These are phyloP conservation scores for Calonectria hawksworthii DNA, from an alignment of 2,329 filamentous ascomycete species.

Conservation along the genomic window DNA sequence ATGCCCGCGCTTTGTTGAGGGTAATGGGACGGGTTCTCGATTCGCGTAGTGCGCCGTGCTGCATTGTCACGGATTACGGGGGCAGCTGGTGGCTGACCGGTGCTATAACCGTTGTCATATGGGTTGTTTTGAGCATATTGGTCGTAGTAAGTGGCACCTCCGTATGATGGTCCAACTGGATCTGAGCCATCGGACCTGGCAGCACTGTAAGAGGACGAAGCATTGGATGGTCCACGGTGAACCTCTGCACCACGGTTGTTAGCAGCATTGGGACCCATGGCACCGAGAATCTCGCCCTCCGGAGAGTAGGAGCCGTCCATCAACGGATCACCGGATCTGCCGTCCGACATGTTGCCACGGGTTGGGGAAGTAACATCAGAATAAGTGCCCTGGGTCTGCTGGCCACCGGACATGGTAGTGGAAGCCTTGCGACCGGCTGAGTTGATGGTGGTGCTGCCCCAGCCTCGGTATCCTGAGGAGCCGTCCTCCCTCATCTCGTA, in stretches of 20 bases:
- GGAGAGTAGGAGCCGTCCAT: constrained; percentile 66
- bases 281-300: constrained; percentile 88
- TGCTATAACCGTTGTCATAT: constrained; percentile 61
- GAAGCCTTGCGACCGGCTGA: constrained; percentile 86
- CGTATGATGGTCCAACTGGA: constrained; percentile 62
- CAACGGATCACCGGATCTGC: constrained; percentile 76
- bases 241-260: constrained; percentile 78
- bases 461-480: constrained; percentile 88
- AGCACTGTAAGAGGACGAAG: constrained; percentile 94
- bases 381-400: constrained; percentile 70
- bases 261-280: constrained; percentile 80
- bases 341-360: constrained; percentile 74
- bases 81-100: constrained; percentile 64
- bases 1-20: constrained; percentile 96
- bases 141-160: constrained; percentile 67
- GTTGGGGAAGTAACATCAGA: constrained; percentile 81
- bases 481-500: constrained; percentile 86
- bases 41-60: constrained; percentile 92
- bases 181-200: constrained; percentile 81
- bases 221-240: constrained; percentile 91
- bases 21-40: constrained; percentile 90
- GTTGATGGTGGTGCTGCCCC: constrained; percentile 83
- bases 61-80: constrained; percentile 95
- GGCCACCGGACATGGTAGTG: constrained; percentile 87
- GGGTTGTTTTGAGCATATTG: constrained; percentile 71